Evolutionary conservation across 345 rosid species (phyloP), one percentile per base, ranked within the genome.

Genomic region (Boechera divaricarpa): DNA sequence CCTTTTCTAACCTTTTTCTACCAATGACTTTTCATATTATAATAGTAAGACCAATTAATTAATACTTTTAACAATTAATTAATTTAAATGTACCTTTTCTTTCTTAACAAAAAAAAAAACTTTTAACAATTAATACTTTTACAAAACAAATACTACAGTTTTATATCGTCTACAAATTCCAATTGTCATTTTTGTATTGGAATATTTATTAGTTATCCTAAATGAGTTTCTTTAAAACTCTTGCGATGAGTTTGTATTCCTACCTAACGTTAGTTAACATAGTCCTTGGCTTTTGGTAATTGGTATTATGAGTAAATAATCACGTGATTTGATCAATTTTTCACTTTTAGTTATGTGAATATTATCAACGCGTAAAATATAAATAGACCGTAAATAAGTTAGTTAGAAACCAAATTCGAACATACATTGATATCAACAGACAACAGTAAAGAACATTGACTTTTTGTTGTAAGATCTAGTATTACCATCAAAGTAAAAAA

Each of bases 1-100:
- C 48, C 63, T 69, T 33, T 59, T 32, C 32, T 1, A 41, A 41
- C 32, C 29, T 61, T 60, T 24, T 12, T 5, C 21, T 31, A 21
- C 21, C 26, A n/a, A 56, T 35, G 76, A 69, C 75, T 77, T 77
- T 69, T 76, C 63, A 33, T 38, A 54, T 54, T 54, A 31, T 62
- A 24, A 67, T 58, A 55, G 5, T 36, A 60, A 28, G 61, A 68
- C 60, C 18, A 61, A 56, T 15, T 11, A 47, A 35, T 57, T 6
- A 54, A 16, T 54, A 32, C 2, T 63, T 51, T 28, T 38, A 39
- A 38, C 41, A 8, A 38, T 38, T 38, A 7, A 36, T 8, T 38
- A 38, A 38, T 38, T 38, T 38, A 2, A 36, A 36, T 36, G 3
- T 2, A 36, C 41, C 41, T 36, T 35, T 36, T 36, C 2, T 7